phyloP scores from a whole-genome alignment of 176 grass and related monocot genomes.

The Miscanthus lutarioriparius region DNA sequence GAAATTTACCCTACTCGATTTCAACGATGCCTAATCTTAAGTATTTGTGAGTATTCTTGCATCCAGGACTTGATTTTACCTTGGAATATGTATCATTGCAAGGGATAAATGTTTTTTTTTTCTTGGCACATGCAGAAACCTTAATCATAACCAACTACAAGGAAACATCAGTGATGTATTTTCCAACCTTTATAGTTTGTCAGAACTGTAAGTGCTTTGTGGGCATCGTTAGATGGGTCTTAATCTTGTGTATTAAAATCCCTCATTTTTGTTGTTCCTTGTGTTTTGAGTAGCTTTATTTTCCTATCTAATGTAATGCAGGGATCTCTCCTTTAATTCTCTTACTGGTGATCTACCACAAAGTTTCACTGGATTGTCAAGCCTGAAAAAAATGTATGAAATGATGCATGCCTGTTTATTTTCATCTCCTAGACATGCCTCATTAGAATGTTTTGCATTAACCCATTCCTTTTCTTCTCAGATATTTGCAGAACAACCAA shows the following conservation, averaged over 20 bases:
- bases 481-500: conserved; percentile 94
- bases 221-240: conserved; percentile 5
- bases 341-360: conserved; percentile 76
- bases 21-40: conserved; percentile 72
- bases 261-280: conserved; percentile 9
- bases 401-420: neutral
- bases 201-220: conserved; percentile 67
- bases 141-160: conserved; percentile 80
- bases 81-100: conserved; percentile 28
- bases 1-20: conserved; percentile 77
- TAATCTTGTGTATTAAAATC: conserved; percentile 12
- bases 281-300: conserved; percentile 32
- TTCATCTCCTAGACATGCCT: conserved; percentile 19
- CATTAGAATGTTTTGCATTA: conserved; percentile 13
- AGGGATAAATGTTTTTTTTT: conserved; percentile 30
- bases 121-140: conserved; percentile 56
- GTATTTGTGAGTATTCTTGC: conserved; percentile 64
- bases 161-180: conserved; percentile 84
- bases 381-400: conserved; percentile 80
- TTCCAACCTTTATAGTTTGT: conserved; percentile 64
- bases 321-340: conserved; percentile 86
- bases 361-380: conserved; percentile 72
- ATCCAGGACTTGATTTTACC: conserved; percentile 11
- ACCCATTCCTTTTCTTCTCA: conserved; percentile 45
- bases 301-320: conserved; percentile 46